A percentile compares a stretch with the other conserved stretches of the same genome.
These are phyloP conservation scores for Pseudocercospora crystallina DNA, from an alignment of 2,329 filamentous ascomycete genomes.

Conservation along the genomic window DNA sequence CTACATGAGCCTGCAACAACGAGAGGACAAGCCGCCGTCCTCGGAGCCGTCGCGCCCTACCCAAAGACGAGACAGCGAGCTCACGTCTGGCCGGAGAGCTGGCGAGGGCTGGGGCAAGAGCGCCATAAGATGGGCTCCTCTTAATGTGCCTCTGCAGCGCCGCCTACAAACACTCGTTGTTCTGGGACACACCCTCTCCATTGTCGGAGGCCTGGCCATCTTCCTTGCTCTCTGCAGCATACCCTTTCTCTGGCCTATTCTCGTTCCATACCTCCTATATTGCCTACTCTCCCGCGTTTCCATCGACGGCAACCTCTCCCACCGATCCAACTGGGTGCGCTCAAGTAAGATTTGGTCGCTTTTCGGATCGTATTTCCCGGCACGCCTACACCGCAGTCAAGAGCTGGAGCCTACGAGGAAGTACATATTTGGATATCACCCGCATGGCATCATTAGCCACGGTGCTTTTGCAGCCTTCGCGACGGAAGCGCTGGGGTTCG, in stretches of 20 bases:
- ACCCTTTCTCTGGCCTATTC: slow-evolving; percentile 82
- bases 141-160: slow-evolving; percentile 61
- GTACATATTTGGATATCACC: slow-evolving; percentile 97
- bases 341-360: slow-evolving; percentile 77
- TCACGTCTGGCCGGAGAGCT: slow-evolving; percentile 54
- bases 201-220: slow-evolving; percentile 59
- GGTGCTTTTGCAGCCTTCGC: slow-evolving; percentile 91
- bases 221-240: slow-evolving; percentile 93
- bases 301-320: slow-evolving; percentile 70
- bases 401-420: slow-evolving; percentile 77
- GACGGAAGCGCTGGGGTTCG: slow-evolving; percentile 86
- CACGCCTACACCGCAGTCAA: slow-evolving; percentile 79
- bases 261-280: slow-evolving; percentile 77
- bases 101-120: slow-evolving; percentile 53
- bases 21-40: slow-evolving; percentile 34
- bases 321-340: slow-evolving; percentile 73
- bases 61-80: slow-evolving; percentile 35
- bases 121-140: slow-evolving; percentile 81
- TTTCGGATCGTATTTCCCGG: slow-evolving; percentile 91
- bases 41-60: slow-evolving; percentile 22
- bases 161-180: slow-evolving; percentile 52
- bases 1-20: slow-evolving; percentile 29
- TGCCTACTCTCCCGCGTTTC: slow-evolving; percentile 76
- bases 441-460: slow-evolving; percentile 94
- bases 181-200: slow-evolving; percentile 51